Evolutionary conservation across 371 early-diverging fungal genomes (phyloP).

Genomic region (Catenaria anguillulae): DNA sequence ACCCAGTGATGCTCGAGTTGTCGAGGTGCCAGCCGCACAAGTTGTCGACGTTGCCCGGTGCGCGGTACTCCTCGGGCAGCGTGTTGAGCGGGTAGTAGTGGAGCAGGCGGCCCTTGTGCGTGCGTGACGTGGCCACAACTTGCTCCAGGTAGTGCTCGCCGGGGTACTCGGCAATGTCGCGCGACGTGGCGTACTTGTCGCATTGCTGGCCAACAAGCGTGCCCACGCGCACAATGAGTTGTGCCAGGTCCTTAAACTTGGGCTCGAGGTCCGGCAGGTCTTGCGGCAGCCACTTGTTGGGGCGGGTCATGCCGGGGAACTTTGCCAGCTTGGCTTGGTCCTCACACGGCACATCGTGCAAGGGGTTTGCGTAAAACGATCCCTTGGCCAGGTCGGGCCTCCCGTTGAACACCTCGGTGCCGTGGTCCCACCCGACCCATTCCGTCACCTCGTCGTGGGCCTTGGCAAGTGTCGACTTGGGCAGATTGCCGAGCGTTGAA

Average conservation of each 20-base stretch:
- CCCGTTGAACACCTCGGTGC: conserved; percentile 44
- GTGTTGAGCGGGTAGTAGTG: conserved; percentile 36
- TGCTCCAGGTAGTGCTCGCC: conserved; percentile 19
- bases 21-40: conserved; percentile 48
- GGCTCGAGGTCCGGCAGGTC: conserved; percentile 22
- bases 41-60: not conserved
- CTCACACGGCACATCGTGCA: conserved; percentile 22
- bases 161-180: conserved; percentile 15
- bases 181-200: conserved; percentile 27
- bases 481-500: conserved; percentile 32
- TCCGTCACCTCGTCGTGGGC: conserved; percentile 27
- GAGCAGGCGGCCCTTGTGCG: conserved; percentile 38
- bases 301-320: conserved; percentile 9
- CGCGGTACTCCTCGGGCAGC: not conserved
- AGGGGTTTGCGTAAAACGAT: conserved; percentile 33
- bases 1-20: conserved; percentile 31
- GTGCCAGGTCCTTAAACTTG: conserved; percentile 31
- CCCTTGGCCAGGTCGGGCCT: conserved; percentile 29
- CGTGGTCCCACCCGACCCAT: conserved; percentile 47
- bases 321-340: conserved; percentile 8
- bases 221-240: conserved; percentile 34
- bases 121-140: conserved; percentile 23
- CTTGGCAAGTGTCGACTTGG: conserved; percentile 22
- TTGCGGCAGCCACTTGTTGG: conserved; percentile 14
- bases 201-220: conserved; percentile 31